Evolutionary conservation across 179 eudicot species (phyloP), one percentile per base, ranked within the genome.

Genomic region (Gypsophila paniculata): DNA sequence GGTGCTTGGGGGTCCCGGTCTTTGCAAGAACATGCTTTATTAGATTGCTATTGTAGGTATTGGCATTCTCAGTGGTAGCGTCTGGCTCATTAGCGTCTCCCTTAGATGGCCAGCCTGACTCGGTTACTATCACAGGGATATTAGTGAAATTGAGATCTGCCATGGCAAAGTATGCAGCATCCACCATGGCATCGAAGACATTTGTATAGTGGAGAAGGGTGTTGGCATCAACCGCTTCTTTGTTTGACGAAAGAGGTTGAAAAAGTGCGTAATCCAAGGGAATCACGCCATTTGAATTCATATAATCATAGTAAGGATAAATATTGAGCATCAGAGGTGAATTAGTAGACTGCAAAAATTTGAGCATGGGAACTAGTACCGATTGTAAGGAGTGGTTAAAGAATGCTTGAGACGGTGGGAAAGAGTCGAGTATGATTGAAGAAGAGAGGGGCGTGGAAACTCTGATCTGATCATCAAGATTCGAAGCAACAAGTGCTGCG

Each of bases 61-160:
- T 86, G 22, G 98, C 98, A 38, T 93, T 93, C 68, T 93, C 96
- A 25, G 74, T 58, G n/a, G 81, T 87, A 52, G 98, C 98, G 58
- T 90, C 92, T 0, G 90, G 90, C 77, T 93, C 98, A 2, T 86
- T 79, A 8, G 87, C 68, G 52, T 87, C 91, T 1, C 97, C 97
- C 78, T 86, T 88, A 4, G 96, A 91, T 17, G 97, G 98, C 98
- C 98, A 93, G 1, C 98, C 98, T 1, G 98, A 83, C 70, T 93
- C 98, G 1, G 92, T 86, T 55, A 93, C 98, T 76, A 89, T 21
- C 34, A 93, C 79, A 5, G 95, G 91, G 51, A 93, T 81, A 66
- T 86, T 87, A 1, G 98, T 90, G 83, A 87, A 82, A 75, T 93
- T 93, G 6, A 93, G 87, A 61, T 79, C 82, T 15, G 88, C 76